These are phyloP conservation scores for Gossypium turneri DNA, from an alignment of 345 rosid genomes.

Conservation along the genomic window DNA sequence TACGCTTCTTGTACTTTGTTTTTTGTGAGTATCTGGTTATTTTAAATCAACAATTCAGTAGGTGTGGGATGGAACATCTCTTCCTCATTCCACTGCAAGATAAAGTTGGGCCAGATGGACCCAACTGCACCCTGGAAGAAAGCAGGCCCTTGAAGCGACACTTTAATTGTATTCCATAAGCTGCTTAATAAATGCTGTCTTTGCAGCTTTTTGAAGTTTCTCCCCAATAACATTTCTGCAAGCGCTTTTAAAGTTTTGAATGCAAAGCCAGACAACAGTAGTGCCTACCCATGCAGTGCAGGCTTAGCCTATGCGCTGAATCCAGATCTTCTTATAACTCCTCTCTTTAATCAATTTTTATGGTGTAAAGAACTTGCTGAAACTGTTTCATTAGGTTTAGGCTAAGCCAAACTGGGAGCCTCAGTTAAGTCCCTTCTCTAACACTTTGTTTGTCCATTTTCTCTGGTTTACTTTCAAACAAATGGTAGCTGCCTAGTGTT, in stretches of 20 bases:
- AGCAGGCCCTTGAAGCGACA: neutral
- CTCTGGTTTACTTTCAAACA: neutral
- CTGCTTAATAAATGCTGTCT: neutral
- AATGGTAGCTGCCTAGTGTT: neutral
- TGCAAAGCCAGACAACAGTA: neutral
- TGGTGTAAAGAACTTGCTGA: neutral
- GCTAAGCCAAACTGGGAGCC: neutral
- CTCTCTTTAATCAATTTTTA: neutral
- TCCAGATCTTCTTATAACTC: neutral
- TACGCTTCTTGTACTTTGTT: slow-evolving; percentile 1
- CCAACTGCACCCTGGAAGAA: neutral
- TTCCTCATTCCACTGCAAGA: slow-evolving; percentile 1
- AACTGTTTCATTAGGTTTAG: neutral
- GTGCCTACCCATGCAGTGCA: neutral
- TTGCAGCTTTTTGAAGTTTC: neutral
- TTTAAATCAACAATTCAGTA: neutral
- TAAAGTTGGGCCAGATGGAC: neutral
- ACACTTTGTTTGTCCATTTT: neutral
- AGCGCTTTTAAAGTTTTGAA: neutral
- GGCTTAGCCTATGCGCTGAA: neutral
- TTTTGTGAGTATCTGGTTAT: neutral
- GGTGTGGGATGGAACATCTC: neutral
- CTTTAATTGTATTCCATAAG: neutral
- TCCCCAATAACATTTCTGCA: neutral
- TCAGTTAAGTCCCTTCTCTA: neutral